Evolutionary conservation across 2,329 filamentous ascomycete species (phyloP).

Genomic region (Exophiala sideris): DNA sequence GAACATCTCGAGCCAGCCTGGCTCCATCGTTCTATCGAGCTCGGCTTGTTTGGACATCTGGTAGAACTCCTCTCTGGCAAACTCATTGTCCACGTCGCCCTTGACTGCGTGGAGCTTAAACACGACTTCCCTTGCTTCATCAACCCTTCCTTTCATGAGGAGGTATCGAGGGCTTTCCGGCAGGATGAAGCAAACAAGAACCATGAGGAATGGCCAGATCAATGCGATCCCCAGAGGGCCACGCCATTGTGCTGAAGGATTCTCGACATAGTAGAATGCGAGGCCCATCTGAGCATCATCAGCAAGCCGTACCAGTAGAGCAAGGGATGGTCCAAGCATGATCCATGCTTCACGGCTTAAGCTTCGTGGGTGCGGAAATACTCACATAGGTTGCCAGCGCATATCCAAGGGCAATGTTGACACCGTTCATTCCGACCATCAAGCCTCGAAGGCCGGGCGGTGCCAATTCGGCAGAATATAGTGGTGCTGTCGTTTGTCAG

Average conservation of each 20-base stretch:
- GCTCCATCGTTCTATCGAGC: conserved; percentile 16
- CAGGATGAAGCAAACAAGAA: conserved; percentile 27
- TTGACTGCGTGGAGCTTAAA: conserved; percentile 21
- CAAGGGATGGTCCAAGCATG: no score
- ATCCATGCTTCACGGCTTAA: no score
- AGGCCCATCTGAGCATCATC: conserved; percentile 10
- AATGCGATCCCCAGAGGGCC: conserved; percentile 18
- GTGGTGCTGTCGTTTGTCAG: conserved; percentile 4
- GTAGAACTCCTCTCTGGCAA: conserved; percentile 19
- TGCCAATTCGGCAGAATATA: conserved; percentile 20
- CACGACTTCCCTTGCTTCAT: conserved; percentile 28
- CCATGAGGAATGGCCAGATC: conserved; percentile 23
- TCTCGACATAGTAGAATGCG: conserved; percentile 16
- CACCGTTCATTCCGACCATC: conserved; percentile 22
- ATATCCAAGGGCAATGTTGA: conserved; percentile 24
- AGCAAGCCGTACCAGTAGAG: no score
- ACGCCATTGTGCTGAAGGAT: conserved; percentile 18
- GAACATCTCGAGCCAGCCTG: conserved; percentile 22
- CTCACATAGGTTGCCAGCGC: conserved; percentile 12
- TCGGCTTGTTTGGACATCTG: conserved; percentile 24
- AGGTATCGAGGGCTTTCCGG: conserved; percentile 31
- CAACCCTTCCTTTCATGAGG: conserved; percentile 28
- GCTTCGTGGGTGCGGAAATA: no score
- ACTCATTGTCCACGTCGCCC: conserved; percentile 18
- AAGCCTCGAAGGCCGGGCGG: conserved; percentile 22